A percentile compares a stretch with the other conserved stretches of the same genome.
These are phyloP conservation scores for Fusarium sp. DNA, from an alignment of 2,329 filamentous ascomycete species.

Conservation along the genomic window DNA sequence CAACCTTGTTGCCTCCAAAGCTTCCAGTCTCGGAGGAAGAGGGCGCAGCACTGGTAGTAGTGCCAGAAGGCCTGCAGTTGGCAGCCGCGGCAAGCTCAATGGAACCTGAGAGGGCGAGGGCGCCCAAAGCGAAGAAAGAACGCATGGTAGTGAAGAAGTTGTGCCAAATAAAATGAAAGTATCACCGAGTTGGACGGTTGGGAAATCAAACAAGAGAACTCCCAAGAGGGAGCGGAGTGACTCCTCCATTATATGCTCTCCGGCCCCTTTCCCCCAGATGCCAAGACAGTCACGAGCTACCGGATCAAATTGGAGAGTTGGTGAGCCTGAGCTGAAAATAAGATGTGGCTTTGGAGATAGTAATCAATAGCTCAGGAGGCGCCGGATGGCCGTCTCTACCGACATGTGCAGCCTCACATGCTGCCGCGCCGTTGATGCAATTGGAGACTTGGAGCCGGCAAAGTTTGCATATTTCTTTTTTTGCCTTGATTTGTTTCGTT, in stretches of 20 bases:
- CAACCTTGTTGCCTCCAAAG: background rate
- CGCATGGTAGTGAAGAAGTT: constrained; percentile 7
- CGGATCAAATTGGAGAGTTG: background rate
- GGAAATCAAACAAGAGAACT: background rate
- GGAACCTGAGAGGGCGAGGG: background rate
- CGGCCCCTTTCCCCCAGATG: background rate
- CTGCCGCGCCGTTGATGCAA: background rate
- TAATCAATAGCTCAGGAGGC: background rate
- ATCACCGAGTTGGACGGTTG: background rate
- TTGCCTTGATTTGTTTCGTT: background rate
- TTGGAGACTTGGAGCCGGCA: background rate
- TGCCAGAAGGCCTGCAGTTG: constrained; percentile 11
- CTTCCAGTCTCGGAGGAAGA: background rate
- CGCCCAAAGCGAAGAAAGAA: background rate
- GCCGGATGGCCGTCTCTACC: background rate
- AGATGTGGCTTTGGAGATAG: background rate
- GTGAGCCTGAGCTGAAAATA: background rate
- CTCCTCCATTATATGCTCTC: background rate
- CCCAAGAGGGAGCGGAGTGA: background rate
- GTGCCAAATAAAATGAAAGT: background rate
- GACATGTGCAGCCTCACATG: background rate
- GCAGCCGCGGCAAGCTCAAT: background rate
- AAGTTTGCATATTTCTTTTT: background rate
- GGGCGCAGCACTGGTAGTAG: background rate
- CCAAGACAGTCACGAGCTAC: background rate